These are phyloP conservation scores for Metschnikowia arizonensis DNA, from an alignment of 805 yeast species.

Conservation along the genomic window DNA sequence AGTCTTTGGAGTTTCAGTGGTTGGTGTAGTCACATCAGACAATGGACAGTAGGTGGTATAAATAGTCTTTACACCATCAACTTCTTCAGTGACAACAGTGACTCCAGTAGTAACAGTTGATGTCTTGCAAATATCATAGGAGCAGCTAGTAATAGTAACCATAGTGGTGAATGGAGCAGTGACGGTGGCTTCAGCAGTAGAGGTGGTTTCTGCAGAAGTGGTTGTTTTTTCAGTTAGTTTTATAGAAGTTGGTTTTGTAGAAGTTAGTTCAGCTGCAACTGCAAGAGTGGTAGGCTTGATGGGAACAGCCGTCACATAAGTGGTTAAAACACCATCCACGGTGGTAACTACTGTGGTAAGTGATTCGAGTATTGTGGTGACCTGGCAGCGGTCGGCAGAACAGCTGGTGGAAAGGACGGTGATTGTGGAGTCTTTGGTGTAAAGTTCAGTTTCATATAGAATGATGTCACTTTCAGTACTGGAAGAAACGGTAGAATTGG, in stretches of 20 bases:
- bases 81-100: constrained; percentile 29
- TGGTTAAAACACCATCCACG: constrained; percentile 39
- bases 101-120: constrained; percentile 24
- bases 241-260: background rate
- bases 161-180: constrained; percentile 13
- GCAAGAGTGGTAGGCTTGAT: constrained; percentile 8
- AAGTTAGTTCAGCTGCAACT: background rate
- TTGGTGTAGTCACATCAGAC: constrained; percentile 11
- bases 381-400: constrained; percentile 25
- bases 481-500: constrained; percentile 7
- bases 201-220: constrained; percentile 1
- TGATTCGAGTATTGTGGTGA: constrained; percentile 32
- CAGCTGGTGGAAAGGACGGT: constrained; percentile 29
- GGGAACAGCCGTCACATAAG: constrained; percentile 32
- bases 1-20: constrained; percentile 21
- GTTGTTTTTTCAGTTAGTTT: too few relatives aligned
- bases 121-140: constrained; percentile 23
- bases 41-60: constrained; percentile 27
- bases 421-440: constrained; percentile 13
- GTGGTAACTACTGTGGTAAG: constrained; percentile 35
- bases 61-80: constrained; percentile 31
- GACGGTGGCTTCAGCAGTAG: constrained; percentile 8
- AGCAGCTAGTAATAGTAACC: constrained; percentile 28
- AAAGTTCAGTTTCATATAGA: constrained; percentile 14
- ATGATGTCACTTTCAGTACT: constrained; percentile 7